Conservation (phyloP, 169 alveolate genomes). For the Plasmodium sp. region DNA sequence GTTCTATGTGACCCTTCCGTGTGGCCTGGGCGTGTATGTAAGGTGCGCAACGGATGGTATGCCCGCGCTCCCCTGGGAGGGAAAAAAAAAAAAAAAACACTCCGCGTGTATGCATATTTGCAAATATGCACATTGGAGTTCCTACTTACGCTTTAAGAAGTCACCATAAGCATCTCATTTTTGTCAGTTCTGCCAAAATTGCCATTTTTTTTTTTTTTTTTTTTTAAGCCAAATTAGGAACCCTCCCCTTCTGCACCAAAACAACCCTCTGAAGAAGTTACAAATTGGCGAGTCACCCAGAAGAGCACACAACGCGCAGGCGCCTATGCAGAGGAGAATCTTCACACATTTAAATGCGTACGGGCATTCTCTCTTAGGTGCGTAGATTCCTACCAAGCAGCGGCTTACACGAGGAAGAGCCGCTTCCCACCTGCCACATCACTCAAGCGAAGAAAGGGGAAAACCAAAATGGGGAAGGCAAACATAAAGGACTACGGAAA, state of each 20-base stretch:
- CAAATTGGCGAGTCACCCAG: background rate
- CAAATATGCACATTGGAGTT: background rate
- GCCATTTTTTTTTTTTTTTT: background rate
- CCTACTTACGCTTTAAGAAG: background rate
- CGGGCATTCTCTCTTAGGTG: background rate
- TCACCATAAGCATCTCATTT: background rate
- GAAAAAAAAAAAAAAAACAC: background rate
- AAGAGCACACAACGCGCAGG: background rate
- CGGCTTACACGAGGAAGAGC: background rate
- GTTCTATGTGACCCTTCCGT: background rate
- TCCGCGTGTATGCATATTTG: background rate
- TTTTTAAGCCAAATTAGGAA: background rate
- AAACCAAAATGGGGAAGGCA: constrained; percentile 17
- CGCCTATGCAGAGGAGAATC: background rate
- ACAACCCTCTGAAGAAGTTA: background rate
- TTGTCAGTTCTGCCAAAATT: background rate
- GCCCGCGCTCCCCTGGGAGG: background rate
- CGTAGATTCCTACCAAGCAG: background rate
- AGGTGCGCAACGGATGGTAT: background rate
- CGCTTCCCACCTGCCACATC: background rate
- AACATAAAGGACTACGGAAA: constrained; percentile 45
- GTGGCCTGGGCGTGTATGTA: background rate
- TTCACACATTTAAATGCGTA: background rate
- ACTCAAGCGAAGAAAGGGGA: background rate
- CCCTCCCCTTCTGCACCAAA: background rate